Base-by-base conservation (phyloP, 331 rosid genomes). In the Rhamnella rubrinervis region DNA sequence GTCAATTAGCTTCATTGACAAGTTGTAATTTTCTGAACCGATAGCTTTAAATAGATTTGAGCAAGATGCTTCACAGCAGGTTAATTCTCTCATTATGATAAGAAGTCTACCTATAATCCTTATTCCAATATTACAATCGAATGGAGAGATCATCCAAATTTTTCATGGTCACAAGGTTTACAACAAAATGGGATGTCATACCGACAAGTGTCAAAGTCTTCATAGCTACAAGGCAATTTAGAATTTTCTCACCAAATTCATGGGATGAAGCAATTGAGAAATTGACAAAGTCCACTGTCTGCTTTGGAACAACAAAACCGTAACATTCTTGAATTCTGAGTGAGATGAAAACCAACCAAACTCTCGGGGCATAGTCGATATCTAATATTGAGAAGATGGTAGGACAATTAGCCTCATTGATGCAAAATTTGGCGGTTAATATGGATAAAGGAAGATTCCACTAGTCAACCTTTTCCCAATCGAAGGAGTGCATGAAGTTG, bases 401-500 rank as follows among this genome's bases (percentile, higher is more conserved):
- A 8, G 52, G 55, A 17, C 18, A 38, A 8, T 23, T 63, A 8
- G 52, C 35, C 23, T 38, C 67, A 5, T 63, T 35, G n/a, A 14
- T 63, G 8, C 53, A 38, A 10, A 63, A 35, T 31, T 3, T 31
- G 35, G 35, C 35, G 4, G 35, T 31, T 31, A 31, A 31, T 4
- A 60, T 60, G 3, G 19, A n/a, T 15, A 63, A 40, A 38, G 67
- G 55, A 38, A 63, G 31, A 9, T 40, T 62, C 16, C n/a, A n/a
- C 31, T 16, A 63, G 55, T 8, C 50, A 63, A 37, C 6, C 31
- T 7, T 5, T 63, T 38, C 67, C 28, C 14, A 63, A 63, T 40
- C n/a, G n/a, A 41, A 20, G 67, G 67, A 63, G 67, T 38, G 7
- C 53, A 63, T 63, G 67, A n/a, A 63, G 52, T 63, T 9, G 31